Percentiles rank a stretch among this genome's conserved stretches.
phyloP scores from a whole-genome alignment of 169 alveolate species.

The Plasmodium vivax region DNA sequence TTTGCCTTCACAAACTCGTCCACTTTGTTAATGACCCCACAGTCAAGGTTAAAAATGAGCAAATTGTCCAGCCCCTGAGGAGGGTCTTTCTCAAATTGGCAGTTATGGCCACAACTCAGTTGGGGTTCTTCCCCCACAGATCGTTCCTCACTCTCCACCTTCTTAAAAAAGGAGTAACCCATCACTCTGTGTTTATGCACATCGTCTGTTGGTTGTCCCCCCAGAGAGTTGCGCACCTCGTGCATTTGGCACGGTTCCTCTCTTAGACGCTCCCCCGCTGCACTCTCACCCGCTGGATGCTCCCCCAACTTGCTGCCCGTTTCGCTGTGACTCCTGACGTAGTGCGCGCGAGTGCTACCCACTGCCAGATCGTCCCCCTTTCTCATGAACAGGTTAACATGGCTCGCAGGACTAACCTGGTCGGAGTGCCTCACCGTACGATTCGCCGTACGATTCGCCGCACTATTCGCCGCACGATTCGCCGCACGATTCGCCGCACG shows the following conservation, averaged over 20 bases:
- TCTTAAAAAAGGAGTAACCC: not conserved
- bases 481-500: no score
- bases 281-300: not conserved
- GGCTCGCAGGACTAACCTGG: not conserved
- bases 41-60: constrained; percentile 27
- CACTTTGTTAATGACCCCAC: not conserved
- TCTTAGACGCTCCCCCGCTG: no score
- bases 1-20: constrained; percentile 16
- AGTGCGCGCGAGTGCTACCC: not conserved
- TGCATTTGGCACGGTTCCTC: not conserved
- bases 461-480: no score
- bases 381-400: not conserved
- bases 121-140: not conserved
- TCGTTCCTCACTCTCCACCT: not conserved
- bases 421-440: not conserved
- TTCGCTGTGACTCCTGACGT: not conserved
- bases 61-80: not conserved
- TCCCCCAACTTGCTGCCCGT: not conserved
- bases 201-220: not conserved
- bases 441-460: no score
- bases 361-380: not conserved
- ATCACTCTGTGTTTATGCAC: not conserved
- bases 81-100: not conserved
- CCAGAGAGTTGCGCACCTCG: not conserved
- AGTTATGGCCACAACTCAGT: not conserved